phyloP scores from a whole-genome alignment of 768 basidiomycete species.

The Lactifluus subvellereus region DNA sequence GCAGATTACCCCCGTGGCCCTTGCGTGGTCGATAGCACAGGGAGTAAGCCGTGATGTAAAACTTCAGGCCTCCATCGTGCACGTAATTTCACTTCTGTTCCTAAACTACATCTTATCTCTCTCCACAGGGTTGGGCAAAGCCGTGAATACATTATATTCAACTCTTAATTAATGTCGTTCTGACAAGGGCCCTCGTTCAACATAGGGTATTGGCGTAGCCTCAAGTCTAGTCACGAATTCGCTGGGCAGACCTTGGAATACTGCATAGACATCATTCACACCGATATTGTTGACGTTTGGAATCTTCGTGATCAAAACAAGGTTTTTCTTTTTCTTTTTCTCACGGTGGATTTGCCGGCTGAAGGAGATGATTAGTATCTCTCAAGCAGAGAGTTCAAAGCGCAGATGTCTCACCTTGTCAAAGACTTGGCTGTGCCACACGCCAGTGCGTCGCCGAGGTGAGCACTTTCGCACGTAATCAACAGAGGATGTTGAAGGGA shows the following conservation, averaged over 20 bases:
- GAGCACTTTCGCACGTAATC: too few species aligned
- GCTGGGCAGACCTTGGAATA: neutral
- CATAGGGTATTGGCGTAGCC: constrained; percentile 10
- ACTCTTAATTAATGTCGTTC: neutral
- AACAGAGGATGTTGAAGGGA: neutral
- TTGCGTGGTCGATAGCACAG: neutral
- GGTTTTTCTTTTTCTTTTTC: neutral
- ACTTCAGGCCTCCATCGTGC: too few species aligned
- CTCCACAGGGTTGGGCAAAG: too few species aligned
- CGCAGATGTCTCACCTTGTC: too few species aligned
- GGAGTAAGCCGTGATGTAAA: too few species aligned
- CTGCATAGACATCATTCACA: neutral
- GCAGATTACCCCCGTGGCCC: neutral
- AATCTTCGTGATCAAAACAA: neutral
- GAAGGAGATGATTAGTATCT: neutral
- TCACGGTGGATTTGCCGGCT: neutral
- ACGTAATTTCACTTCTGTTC: too few species aligned
- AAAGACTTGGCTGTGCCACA: too few species aligned
- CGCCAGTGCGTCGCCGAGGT: too few species aligned
- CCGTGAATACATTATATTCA: too few species aligned
- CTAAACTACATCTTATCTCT: too few species aligned
- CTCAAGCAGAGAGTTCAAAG: neutral
- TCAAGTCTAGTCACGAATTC: neutral
- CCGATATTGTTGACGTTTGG: neutral
- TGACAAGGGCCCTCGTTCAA: neutral